Evolutionary conservation across 805 yeast genomes (phyloP).

Genomic region (Isabelozyma heimii): DNA sequence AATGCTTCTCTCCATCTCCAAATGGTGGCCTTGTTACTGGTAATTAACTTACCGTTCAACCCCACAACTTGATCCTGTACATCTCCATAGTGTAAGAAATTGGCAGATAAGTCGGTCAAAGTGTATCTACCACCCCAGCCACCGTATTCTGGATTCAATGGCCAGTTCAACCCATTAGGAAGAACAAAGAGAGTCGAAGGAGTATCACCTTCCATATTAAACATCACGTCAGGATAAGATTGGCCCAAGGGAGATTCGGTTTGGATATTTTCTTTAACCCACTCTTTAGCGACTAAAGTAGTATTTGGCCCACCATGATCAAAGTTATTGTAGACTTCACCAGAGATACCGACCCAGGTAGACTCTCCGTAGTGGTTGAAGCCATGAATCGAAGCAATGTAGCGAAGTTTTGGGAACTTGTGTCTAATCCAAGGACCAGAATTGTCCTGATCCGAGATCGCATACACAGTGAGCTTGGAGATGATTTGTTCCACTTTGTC

Average conservation of each 20-base stretch:
- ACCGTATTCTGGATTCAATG: slow-evolving; percentile 25
- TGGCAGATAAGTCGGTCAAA: slow-evolving; percentile 14
- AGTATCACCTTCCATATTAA: slow-evolving; percentile 29
- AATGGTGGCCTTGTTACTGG: slow-evolving; percentile 22
- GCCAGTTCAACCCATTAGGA: slow-evolving; percentile 27
- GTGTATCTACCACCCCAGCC: slow-evolving; percentile 35
- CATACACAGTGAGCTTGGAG: slow-evolving; percentile 16
- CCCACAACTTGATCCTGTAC: slow-evolving; percentile 19
- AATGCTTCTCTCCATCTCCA: slow-evolving; percentile 33
- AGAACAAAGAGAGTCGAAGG: slow-evolving; percentile 20
- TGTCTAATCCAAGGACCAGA: slow-evolving; percentile 28
- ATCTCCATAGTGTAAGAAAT: slow-evolving; percentile 17
- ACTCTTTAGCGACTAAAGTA: slow-evolving; percentile 16
- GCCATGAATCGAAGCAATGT: slow-evolving; percentile 22
- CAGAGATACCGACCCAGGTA: slow-evolving; percentile 29
- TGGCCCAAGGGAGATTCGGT: slow-evolving; percentile 23
- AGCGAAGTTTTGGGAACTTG: slow-evolving; percentile 18
- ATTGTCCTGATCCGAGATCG: slow-evolving; percentile 31
- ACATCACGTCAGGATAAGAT: slow-evolving; percentile 17
- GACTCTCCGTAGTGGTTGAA: slow-evolving; percentile 23
- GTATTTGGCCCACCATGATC: slow-evolving; percentile 24
- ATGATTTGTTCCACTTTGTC: slow-evolving; percentile 10
- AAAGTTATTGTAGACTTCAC: slow-evolving; percentile 15
- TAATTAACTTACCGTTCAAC: slow-evolving; percentile 8
- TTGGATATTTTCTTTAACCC: slow-evolving; percentile 18